Evolutionary conservation across 176 grass and related monocot genomes (phyloP), one percentile per base, ranked within the genome.

Genomic region (Oryza longistaminata): DNA sequence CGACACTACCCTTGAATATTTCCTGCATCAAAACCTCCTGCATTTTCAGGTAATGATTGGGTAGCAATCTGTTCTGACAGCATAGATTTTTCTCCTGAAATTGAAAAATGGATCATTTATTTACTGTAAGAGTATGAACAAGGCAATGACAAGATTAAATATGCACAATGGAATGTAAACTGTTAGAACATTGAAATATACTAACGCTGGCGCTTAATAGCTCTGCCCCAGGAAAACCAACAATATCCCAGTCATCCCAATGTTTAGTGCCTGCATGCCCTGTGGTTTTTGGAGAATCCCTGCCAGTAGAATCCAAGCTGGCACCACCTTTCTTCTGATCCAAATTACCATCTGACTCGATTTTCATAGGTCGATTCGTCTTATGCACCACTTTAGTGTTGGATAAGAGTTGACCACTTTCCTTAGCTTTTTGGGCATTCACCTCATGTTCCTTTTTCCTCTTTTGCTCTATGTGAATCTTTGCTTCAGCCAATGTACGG

Each of bases 221-320:
- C 70, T 99, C 96, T 64, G 88, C 85, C 67, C 96, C 93, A 64
- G 89, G 90, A 88, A 99, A 88, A 64, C 96, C 96, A 87, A 89
- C 86, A 60, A 99, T 85, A 85, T 99, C 96, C 93, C 93, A 99
- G 68, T 96, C 93, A 80, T 96, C 96, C 88, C 86, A 99, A 52
- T 86, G 78, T 83, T 87, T 95, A 31, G 69, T 45, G 69, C 16
- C 71, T 84, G 82, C 25, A 15, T 67, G 79, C 62, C 88, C 88
- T 49, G 84, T 77, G 62, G 66, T 78, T 73, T 89, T 90, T 27
- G 87, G 88, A 80, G 85, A 92, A 83, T 93, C 85, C 82, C 88
- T 88, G 60, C 76, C 74, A 72, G 82, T 83, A 81, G 91, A 79
- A 83, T 95, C 87, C 61, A 93, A 83, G 42, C 79, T 80, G 40